phyloP scores from a whole-genome alignment of 371 early-diverging fungal species.

The Haplosporangium sp. region DNA sequence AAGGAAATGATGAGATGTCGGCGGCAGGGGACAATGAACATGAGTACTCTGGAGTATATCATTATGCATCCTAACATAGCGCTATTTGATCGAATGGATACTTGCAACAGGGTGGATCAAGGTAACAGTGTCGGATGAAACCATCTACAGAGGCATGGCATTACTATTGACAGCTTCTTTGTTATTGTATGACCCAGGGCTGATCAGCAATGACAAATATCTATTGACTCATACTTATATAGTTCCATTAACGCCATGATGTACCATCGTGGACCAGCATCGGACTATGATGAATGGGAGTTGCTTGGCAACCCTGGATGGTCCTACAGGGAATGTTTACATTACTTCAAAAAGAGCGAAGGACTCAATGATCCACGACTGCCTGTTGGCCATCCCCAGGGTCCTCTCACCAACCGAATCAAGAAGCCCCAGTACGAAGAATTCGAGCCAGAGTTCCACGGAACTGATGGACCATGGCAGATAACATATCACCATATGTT shows the following conservation, averaged over 20 bases:
- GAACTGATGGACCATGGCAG: slow-evolving; percentile 44
- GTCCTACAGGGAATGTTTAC: slow-evolving; percentile 43
- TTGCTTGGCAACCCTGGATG: slow-evolving; percentile 44
- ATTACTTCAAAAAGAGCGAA: slow-evolving; percentile 49
- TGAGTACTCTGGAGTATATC: neutral
- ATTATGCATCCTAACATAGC: neutral
- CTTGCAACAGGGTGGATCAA: slow-evolving; percentile 11
- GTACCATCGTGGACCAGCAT: slow-evolving; percentile 50
- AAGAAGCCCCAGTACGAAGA: slow-evolving; percentile 28
- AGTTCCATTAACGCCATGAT: slow-evolving; percentile 54
- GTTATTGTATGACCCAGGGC: neutral
- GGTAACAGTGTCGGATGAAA: neutral
- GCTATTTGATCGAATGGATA: neutral
- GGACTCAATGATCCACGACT: slow-evolving; percentile 34
- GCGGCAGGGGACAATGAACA: neutral
- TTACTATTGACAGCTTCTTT: too few species aligned
- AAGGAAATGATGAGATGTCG: neutral
- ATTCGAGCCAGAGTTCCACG: slow-evolving; percentile 45
- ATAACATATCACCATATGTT: slow-evolving; percentile 37
- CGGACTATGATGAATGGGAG: slow-evolving; percentile 50
- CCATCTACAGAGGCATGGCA: neutral
- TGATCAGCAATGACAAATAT: neutral
- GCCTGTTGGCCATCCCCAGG: slow-evolving; percentile 35
- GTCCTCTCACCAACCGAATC: slow-evolving; percentile 27
- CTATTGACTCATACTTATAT: neutral